A percentile compares a stretch with the other conserved stretches of the same genome.
Evolutionary conservation across 306 rosid genomes (phyloP).

Genomic region (Lablab purpureus): DNA sequence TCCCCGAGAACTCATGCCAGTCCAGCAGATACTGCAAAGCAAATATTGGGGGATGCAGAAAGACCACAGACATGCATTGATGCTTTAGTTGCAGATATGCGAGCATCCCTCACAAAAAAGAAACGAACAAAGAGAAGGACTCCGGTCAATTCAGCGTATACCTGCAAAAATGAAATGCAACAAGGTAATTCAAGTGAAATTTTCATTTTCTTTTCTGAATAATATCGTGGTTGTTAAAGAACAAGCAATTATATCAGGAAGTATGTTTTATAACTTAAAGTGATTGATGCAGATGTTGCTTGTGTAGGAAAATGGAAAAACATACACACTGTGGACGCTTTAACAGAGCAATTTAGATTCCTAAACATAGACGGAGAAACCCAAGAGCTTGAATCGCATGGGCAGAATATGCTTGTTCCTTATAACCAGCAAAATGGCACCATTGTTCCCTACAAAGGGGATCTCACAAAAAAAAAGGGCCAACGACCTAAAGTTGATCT

Average conservation of each 20-base stretch:
- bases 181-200: constrained; percentile 55
- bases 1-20: constrained; percentile 49
- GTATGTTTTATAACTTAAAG: not conserved
- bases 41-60: constrained; percentile 39
- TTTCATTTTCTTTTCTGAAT: not conserved
- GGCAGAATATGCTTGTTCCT: constrained; percentile 58
- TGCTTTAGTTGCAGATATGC: constrained; percentile 49
- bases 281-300: constrained; percentile 53
- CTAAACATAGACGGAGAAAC: constrained; percentile 64
- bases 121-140: constrained; percentile 59
- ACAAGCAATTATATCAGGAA: not conserved
- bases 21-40: constrained; percentile 42
- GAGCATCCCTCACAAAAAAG: constrained; percentile 56
- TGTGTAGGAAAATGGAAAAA: constrained; percentile 30
- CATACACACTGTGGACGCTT: constrained; percentile 50
- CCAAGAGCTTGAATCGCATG: constrained; percentile 47
- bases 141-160: constrained; percentile 37
- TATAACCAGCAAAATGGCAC: constrained; percentile 55
- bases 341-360: constrained; percentile 60
- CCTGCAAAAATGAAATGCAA: constrained; percentile 49
- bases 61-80: constrained; percentile 52
- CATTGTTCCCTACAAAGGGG: constrained; percentile 70
- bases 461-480: not conserved
- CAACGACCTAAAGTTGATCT: constrained; percentile 88
- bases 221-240: constrained; percentile 4